Base-by-base conservation (phyloP, 345 rosid species). In the Citrus unshiu region DNA sequence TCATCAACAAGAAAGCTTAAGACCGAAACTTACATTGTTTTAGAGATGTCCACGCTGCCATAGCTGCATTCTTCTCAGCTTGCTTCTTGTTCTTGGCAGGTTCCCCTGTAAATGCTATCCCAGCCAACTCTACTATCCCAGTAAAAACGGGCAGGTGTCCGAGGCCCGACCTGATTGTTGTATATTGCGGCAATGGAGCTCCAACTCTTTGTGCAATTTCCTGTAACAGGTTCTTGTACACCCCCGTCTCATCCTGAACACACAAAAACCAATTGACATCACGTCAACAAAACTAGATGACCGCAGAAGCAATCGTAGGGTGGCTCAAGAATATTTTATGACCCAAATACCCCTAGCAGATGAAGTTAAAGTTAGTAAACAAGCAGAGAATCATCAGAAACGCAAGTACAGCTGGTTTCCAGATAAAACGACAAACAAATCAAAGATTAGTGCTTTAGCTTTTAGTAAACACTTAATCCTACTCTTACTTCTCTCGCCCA, bases 1-100 rank as follows among this genome's bases (percentile, higher is more conserved):
- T 71, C 24, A n/a, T 6, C 43, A 6, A 12, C 58, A 62, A 56
- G 43, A 77, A 58, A 37, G 35, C n/a, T 49, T 68, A 27, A 75
- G 30, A 73, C 56, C 63, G 6, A 72, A 68, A 84, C 95, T 93
- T 85, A 93, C 99, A 85, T 84, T 89, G 97, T 86, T 93, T 96
- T 9, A 96, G 83, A 67, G 98, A 94, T 73, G 95, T 87, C 99
- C 99, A 96, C 61, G 99, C 97, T 68, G 99, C 89, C 99, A 96
- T 92, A 60, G 99, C 99, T 25, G 99, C 97, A 86, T 96, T 96
- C 86, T 96, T 96, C 87, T 96, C 99, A 7, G 99, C 99, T 83
- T 96, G 99, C 72, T 96, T 96, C 87, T 96, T 96, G 78, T 91
- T 96, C 88, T 96, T 96, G 56, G 99, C 99, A 58, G 93, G 88